phyloP scores from a whole-genome alignment of 2,329 filamentous ascomycete genomes.

The Fusarium duplospermum region DNA sequence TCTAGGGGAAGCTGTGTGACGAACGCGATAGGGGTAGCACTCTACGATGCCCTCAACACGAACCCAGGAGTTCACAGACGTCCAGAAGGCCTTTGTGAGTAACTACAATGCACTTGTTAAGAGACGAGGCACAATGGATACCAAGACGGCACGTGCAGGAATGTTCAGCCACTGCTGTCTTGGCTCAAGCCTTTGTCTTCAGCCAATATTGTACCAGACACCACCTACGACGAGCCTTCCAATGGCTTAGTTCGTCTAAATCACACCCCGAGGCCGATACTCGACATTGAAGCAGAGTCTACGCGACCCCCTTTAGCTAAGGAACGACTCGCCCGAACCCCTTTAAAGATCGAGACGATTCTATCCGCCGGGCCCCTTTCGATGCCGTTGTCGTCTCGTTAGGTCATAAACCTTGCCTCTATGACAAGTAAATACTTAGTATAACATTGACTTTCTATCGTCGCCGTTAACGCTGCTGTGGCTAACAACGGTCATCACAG shows the following conservation, averaged over 20 bases:
- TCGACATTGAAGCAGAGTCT: background rate
- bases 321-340: background rate
- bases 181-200: slow-evolving; percentile 12
- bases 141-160: slow-evolving; percentile 10
- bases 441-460: background rate
- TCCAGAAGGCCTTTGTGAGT: slow-evolving; percentile 21
- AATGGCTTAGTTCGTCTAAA: background rate
- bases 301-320: background rate
- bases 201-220: slow-evolving; percentile 10
- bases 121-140: background rate
- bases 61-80: background rate
- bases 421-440: background rate
- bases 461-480: background rate
- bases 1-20: slow-evolving; percentile 20
- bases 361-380: background rate
- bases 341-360: background rate
- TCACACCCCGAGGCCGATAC: background rate
- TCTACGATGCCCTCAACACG: slow-evolving; percentile 22
- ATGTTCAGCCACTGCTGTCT: slow-evolving; percentile 27
- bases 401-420: background rate
- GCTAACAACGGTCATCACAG: background rate
- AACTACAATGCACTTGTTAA: slow-evolving; percentile 8
- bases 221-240: background rate
- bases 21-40: slow-evolving; percentile 23
- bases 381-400: background rate